phyloP scores from a whole-genome alignment of 2,329 filamentous ascomycete genomes.

The Rutstroemia sp. region DNA sequence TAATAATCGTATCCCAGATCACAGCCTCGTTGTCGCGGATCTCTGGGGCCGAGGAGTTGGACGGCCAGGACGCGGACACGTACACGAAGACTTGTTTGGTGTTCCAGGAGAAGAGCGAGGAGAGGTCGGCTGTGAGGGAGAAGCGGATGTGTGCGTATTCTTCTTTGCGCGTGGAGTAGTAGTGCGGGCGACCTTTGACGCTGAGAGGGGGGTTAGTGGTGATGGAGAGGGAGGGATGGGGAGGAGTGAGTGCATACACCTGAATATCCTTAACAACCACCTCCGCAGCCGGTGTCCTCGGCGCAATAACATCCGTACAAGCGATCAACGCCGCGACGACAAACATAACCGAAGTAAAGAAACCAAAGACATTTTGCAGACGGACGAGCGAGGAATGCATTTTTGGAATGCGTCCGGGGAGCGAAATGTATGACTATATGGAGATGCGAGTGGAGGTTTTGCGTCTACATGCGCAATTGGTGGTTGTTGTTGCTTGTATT shows the following conservation, averaged over 20 bases:
- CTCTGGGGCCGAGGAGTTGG: constrained; percentile 18
- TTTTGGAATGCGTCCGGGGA: neutral
- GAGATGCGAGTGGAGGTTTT: neutral
- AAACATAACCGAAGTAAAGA: constrained; percentile 93
- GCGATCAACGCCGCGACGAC: constrained; percentile 74
- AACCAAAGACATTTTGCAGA: constrained; percentile 88
- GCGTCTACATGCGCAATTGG: neutral
- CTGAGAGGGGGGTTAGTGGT: constrained; percentile 35
- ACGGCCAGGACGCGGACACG: constrained; percentile 71
- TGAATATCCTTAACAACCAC: constrained; percentile 70
- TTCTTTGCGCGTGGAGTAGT: constrained; percentile 87
- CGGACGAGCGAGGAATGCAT: constrained; percentile 84
- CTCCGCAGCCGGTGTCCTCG: constrained; percentile 58
- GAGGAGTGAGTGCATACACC: constrained; percentile 51
- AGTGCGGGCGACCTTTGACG: constrained; percentile 86
- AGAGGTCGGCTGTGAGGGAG: constrained; percentile 85
- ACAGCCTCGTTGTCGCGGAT: constrained; percentile 59
- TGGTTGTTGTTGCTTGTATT: neutral
- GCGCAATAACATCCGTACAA: constrained; percentile 64
- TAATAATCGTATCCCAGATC: constrained; percentile 95
- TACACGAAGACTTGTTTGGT: constrained; percentile 98
- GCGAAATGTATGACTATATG: neutral
- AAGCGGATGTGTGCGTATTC: constrained; percentile 95
- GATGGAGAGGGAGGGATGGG: constrained; percentile 6
- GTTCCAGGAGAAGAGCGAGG: constrained; percentile 96